Evolutionary conservation across 768 basidiomycete species (phyloP), one percentile per base, ranked within the genome.

Genomic region (Austroboletus eburneus): DNA sequence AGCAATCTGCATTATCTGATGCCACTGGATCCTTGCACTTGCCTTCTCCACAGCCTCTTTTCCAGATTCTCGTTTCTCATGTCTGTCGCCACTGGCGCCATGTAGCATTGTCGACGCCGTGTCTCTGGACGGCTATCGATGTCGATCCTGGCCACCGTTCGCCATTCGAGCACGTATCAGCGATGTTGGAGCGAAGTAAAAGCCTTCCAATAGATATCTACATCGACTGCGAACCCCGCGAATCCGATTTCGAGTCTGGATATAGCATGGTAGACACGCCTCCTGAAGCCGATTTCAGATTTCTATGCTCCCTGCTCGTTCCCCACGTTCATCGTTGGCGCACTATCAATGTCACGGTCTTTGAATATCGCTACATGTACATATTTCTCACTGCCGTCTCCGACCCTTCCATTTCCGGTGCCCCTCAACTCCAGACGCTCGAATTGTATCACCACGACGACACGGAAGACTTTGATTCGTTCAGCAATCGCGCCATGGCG

Each of bases 41-140:
- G 3, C 4, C 7, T 38, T 17, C 37, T 27, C 27, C 27, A 12
- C 7, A 27, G n/a, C 36, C 30, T 27, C 47, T 69, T 2, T 82
- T 81, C 58, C 73, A 76, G 52, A 65, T 81, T 23, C 66, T 80
- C 53, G 79, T 75, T 13, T 82, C 81, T 16, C 82, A 82, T 54
- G 75, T 83, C 9, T 85, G 82, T 60, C 65, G 56, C 21, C 77
- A 73, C 46, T 85, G 83, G 83, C 78, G 82, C 39, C 65, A 64
- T 29, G 53, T 73, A 2, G 75, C 80, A 3, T 45, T 84, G 23
- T 72, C 73, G 24, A 76, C 76, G 0, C 77, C 80, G 1, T 65
- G 68, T 9, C 69, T 85, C 16, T 86, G 83, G 83, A 76, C 76
- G 10, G 62, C 48, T 24, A 66, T 85, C 35, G 9, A 7, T 1